Evolutionary conservation across 768 basidiomycete species (phyloP).

Genomic region (Rhodotorula kratochvilovae): DNA sequence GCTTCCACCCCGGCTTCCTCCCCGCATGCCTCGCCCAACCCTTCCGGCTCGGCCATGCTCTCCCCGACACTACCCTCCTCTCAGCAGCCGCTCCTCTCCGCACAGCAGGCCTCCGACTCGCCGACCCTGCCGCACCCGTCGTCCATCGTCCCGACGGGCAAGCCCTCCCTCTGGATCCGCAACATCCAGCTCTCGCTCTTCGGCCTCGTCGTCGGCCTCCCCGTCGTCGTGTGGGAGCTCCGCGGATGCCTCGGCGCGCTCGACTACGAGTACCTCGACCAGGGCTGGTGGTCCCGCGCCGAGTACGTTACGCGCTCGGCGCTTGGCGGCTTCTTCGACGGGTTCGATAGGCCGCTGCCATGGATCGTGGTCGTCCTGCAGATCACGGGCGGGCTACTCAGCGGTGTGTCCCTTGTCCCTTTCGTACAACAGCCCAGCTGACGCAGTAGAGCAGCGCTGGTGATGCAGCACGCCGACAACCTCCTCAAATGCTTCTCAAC

Average conservation of each 20-base stretch:
- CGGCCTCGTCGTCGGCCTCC: constrained; percentile 76
- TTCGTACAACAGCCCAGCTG: neutral
- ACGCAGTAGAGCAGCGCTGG: constrained; percentile 50
- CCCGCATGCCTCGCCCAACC: neutral
- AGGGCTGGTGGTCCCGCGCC: neutral
- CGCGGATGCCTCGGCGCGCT: constrained; percentile 6
- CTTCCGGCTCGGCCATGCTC: neutral
- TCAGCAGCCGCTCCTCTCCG: neutral
- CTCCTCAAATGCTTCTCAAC: constrained; percentile 64
- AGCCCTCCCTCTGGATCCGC: constrained; percentile 86
- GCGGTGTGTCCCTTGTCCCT: constrained; percentile 52
- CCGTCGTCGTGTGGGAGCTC: constrained; percentile 52
- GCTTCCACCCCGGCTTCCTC: constrained; percentile 1
- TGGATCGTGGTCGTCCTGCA: constrained; percentile 84
- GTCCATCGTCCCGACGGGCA: constrained; percentile 53
- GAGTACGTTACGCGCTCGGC: neutral
- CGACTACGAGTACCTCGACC: constrained; percentile 14
- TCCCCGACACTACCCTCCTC: constrained; percentile 13
- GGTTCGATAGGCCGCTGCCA: constrained; percentile 74
- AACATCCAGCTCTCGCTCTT: constrained; percentile 93
- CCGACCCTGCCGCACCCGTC: neutral
- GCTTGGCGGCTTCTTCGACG: constrained; percentile 54
- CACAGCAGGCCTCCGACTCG: neutral
- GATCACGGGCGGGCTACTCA: constrained; percentile 79
- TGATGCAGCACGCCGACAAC: constrained; percentile 68